Conservation (phyloP, 2,329 filamentous ascomycete genomes). For the Ophiostoma triangulosporum region DNA sequence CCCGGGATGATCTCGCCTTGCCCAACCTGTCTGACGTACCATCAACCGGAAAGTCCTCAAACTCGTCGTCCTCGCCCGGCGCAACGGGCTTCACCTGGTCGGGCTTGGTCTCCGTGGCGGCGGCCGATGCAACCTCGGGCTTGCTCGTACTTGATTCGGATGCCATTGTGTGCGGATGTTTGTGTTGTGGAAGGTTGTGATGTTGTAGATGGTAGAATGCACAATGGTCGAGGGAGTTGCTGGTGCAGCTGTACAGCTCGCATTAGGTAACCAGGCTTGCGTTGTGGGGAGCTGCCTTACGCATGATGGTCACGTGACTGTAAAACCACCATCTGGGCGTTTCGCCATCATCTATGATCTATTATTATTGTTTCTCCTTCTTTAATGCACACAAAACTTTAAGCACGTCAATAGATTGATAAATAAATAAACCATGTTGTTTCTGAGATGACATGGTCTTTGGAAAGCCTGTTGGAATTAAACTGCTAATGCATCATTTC, state of each 20-base stretch:
- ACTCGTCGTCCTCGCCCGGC: constrained; percentile 95
- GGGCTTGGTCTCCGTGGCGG: constrained; percentile 48
- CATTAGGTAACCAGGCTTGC: not conserved
- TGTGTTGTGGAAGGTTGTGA: not conserved
- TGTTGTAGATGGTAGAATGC: not conserved
- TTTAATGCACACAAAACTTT: too few relatives aligned
- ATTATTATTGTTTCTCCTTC: too few relatives aligned
- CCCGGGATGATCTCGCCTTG: not conserved
- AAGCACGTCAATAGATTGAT: too few relatives aligned
- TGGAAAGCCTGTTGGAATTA: too few relatives aligned
- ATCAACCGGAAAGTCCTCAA: constrained; percentile 96
- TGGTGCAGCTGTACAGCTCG: not conserved
- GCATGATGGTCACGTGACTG: not conserved
- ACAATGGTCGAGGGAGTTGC: not conserved
- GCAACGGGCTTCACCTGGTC: constrained; percentile 32
- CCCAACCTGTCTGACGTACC: constrained; percentile 37
- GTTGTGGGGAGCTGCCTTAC: not conserved
- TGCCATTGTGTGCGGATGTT: constrained; percentile 20
- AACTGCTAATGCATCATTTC: too few relatives aligned
- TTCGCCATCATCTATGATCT: too few relatives aligned
- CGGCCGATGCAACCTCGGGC: constrained; percentile 29
- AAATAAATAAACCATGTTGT: too few relatives aligned
- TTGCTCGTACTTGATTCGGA: constrained; percentile 19
- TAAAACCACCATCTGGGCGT: not conserved
- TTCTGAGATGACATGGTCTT: too few relatives aligned